Evolutionary conservation across 2,329 filamentous ascomycete genomes (phyloP).

Genomic region (Aspergillus felis): DNA sequence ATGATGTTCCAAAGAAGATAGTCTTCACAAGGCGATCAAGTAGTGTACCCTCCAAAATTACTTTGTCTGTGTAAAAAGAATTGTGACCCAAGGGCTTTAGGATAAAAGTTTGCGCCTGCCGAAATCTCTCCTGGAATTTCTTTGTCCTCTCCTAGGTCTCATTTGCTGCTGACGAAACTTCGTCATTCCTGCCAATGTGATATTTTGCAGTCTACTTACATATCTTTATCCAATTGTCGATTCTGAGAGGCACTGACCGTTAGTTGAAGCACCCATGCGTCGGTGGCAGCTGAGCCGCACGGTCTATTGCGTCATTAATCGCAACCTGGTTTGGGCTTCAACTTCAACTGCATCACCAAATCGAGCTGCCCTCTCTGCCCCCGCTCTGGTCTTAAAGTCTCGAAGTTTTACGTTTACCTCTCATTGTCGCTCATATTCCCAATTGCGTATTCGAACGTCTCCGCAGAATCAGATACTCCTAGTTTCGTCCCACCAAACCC

Average conservation of each 20-base stretch:
- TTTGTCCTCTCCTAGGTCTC: not conserved
- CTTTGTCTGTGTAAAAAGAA: not conserved
- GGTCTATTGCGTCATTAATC: constrained; percentile 24
- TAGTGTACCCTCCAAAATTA: not conserved
- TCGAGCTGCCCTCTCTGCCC: not conserved
- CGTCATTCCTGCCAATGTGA: not conserved
- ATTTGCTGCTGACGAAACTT: not conserved
- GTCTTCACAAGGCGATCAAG: not conserved
- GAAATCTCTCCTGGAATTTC: not conserved
- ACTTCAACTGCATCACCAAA: constrained; percentile 9
- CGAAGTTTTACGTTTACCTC: not conserved
- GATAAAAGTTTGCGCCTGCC: not conserved
- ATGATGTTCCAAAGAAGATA: not conserved
- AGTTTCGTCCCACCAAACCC: not conserved
- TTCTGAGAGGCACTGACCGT: not conserved
- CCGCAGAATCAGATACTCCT: not conserved
- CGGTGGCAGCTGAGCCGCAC: constrained; percentile 14
- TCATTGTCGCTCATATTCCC: not conserved
- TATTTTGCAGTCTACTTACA: not conserved
- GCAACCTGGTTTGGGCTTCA: constrained; percentile 12
- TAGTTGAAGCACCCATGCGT: constrained; percentile 6
- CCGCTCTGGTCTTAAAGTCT: not conserved
- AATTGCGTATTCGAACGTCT: not conserved
- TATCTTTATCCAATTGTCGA: not conserved
- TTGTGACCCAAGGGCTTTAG: not conserved